phyloP scores from a whole-genome alignment of 75 land plant genomes.

The Picea glauca region DNA sequence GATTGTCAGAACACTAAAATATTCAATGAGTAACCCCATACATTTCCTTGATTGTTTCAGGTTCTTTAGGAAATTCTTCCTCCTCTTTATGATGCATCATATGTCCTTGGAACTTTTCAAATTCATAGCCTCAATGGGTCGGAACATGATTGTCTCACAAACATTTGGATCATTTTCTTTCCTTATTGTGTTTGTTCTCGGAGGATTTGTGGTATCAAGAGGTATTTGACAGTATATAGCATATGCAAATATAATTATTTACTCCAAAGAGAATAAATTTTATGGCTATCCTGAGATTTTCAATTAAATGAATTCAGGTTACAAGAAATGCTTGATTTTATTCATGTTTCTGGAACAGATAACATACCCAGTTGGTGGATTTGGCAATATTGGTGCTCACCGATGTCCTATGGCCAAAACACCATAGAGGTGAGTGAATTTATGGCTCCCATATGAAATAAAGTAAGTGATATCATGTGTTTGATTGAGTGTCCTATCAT shows the following conservation, averaged over 20 bases:
- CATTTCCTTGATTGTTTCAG: constrained; percentile 14
- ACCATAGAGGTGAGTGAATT: constrained; percentile 64
- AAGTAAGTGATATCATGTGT: constrained; percentile 4
- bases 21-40: neutral
- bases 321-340: neutral
- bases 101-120: constrained; percentile 50
- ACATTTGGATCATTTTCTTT: constrained; percentile 40
- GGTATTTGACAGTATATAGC: constrained; percentile 16
- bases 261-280: neutral
- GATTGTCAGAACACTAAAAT: neutral
- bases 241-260: neutral
- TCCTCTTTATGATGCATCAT: constrained; percentile 32
- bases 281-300: neutral
- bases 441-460: constrained; percentile 57
- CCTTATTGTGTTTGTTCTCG: constrained; percentile 37
- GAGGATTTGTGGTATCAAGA: constrained; percentile 56
- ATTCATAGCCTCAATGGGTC: constrained; percentile 39
- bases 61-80: constrained; percentile 43
- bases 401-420: constrained; percentile 66
- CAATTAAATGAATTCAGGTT: no score
- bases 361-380: constrained; percentile 69
- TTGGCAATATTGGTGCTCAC: constrained; percentile 75
- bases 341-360: constrained; percentile 20
- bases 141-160: constrained; percentile 46
- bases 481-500: no score